Base-by-base conservation (phyloP, 306 rosid genomes). In the Chamaecrista fasciculata region DNA sequence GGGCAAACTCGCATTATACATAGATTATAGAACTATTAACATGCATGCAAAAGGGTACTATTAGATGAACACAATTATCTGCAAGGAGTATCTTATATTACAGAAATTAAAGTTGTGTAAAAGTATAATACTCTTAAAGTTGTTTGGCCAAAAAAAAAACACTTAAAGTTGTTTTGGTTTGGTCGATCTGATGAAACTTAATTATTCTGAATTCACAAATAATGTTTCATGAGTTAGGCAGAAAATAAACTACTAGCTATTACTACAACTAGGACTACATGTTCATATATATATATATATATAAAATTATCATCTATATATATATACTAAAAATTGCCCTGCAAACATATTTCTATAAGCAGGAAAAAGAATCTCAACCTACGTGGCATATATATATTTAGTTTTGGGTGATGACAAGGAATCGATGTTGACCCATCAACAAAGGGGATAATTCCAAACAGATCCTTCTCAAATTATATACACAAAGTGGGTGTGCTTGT, bases 401-500 rank as follows among this genome's bases (percentile, higher is more conserved):
- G 87, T 82, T 86, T 78, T 90, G 86, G 96, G 93, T 90, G 89
- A 82, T 81, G 96, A 84, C 89, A 90, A 80, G 81, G 88, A 83
- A 80, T 72, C 80, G 97, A 90, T 86, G 96, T 86, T 81, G 93
- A 93, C 93, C 86, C 68, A 80, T 84, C 88, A 93, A 93, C 96
- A 74, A 85, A 87, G 74, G 73, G 74, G 81, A 83, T 90, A 86
- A 84, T 71, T 79, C 93, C 96, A 86, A 86, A 82, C 88, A 83
- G 79, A 82, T 85, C 89, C 85, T 79, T 86, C 72, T 79, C 70
- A 68, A 57, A 80, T 84, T 67, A 66, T 57, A 76, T 78, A 64
- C 77, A 76, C 75, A 81, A 66, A 82, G 87, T 85, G 82, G 90
- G 83, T 81, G 69, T 51, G 66, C 71, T 83, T 62, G 24, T 76